These are phyloP conservation scores for Podospora pseudopauciseta DNA, from an alignment of 495 filamentous ascomycete species.

Conservation along the genomic window DNA sequence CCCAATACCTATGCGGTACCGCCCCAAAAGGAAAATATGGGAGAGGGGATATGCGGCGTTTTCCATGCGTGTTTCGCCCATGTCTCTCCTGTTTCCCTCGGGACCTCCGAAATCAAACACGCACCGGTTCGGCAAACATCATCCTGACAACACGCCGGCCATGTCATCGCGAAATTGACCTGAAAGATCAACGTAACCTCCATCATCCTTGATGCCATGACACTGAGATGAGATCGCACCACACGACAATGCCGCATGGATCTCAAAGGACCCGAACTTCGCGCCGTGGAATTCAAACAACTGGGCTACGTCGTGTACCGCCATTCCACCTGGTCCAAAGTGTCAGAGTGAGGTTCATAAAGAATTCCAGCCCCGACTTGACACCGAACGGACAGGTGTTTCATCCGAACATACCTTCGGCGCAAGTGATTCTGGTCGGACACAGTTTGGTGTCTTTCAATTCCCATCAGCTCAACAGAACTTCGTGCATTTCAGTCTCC, in stretches of 20 bases:
- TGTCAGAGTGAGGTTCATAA: neutral
- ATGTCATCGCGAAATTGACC: neutral
- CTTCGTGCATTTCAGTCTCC: neutral
- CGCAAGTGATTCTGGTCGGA: neutral
- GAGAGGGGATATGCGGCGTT: slow-evolving; percentile 2
- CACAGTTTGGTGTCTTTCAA: neutral
- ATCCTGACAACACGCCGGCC: neutral
- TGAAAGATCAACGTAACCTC: neutral
- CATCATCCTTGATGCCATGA: neutral
- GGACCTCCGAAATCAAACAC: neutral
- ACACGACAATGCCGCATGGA: neutral
- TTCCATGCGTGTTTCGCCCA: neutral
- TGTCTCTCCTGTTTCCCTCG: neutral
- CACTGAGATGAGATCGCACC: neutral
- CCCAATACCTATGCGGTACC: neutral
- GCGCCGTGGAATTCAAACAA: slow-evolving; percentile 3
- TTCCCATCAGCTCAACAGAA: neutral
- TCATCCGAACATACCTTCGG: neutral
- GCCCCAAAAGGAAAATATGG: neutral
- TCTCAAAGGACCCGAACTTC: neutral
- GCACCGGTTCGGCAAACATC: neutral
- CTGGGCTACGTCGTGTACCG: neutral
- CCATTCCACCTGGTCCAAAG: neutral
- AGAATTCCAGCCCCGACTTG: neutral
- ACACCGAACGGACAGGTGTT: neutral